phyloP scores from a whole-genome alignment of 768 basidiomycete species.

The Agrocybe pediades region DNA sequence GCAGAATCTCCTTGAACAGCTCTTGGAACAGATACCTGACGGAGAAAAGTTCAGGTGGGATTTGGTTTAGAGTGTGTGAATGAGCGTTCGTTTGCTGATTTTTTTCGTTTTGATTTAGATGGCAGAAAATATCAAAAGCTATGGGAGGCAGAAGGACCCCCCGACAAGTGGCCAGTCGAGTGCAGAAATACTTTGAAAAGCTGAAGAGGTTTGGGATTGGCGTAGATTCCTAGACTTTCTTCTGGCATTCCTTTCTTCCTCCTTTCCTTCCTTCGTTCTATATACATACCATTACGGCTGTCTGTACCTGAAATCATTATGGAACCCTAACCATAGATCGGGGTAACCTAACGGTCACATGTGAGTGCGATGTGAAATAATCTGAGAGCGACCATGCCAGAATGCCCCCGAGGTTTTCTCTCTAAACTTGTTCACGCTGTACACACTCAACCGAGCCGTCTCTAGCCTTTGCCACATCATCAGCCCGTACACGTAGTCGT shows the following conservation, averaged over 20 bases:
- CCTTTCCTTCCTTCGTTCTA: too few relatives aligned
- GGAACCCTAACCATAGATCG: background rate
- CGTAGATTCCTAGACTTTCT: background rate
- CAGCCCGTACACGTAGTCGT: background rate
- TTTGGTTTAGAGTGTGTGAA: background rate
- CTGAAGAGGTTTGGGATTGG: conserved; percentile 65
- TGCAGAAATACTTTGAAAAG: conserved; percentile 89
- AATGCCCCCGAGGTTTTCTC: background rate
- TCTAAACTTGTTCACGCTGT: background rate
- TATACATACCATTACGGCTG: too few relatives aligned
- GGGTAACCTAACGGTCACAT: background rate
- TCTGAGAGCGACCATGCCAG: background rate
- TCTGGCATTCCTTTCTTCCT: too few relatives aligned
- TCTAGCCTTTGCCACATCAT: background rate
- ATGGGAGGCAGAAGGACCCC: conserved; percentile 80
- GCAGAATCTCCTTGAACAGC: conserved; percentile 73
- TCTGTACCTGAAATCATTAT: background rate
- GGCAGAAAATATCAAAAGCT: conserved; percentile 79
- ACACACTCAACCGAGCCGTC: background rate
- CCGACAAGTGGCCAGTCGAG: conserved; percentile 84
- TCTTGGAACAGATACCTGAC: conserved; percentile 76
- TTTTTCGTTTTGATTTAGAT: conserved; percentile 41
- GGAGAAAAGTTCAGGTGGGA: conserved; percentile 73
- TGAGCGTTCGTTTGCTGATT: background rate
- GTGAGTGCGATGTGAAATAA: background rate